Percentiles rank a stretch among this genome's conserved stretches.
phyloP scores from a whole-genome alignment of 2,329 filamentous ascomycete genomes.

The Verticillium dahliae region DNA sequence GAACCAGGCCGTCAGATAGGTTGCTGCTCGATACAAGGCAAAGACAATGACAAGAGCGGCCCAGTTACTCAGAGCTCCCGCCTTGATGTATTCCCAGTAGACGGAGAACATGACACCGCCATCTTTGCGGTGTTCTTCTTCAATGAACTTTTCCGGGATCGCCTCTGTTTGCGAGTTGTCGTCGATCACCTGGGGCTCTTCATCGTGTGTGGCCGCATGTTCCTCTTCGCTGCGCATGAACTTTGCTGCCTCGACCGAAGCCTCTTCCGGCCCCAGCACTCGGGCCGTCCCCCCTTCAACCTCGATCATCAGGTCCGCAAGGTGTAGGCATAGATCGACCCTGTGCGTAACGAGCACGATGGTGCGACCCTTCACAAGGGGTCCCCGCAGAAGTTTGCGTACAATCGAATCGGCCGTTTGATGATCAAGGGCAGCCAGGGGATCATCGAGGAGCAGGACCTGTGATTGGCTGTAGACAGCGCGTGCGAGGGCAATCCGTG shows the following conservation, averaged over 20 bases:
- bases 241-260: slow-evolving; percentile 23
- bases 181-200: slow-evolving; percentile 11
- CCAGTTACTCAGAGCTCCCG: slow-evolving; percentile 74
- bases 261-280: slow-evolving; percentile 38
- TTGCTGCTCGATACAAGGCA: slow-evolving; percentile 53
- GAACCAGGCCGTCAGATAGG: slow-evolving; percentile 69
- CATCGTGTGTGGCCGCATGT: slow-evolving; percentile 21
- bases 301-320: slow-evolving; percentile 69
- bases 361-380: slow-evolving; percentile 56
- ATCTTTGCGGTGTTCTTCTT: slow-evolving; percentile 67
- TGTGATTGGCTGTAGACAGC: slow-evolving; percentile 53
- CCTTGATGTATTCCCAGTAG: slow-evolving; percentile 81
- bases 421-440: slow-evolving; percentile 57
- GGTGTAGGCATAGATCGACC: slow-evolving; percentile 67
- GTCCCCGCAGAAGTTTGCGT: slow-evolving; percentile 51
- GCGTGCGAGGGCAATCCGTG: slow-evolving; percentile 55
- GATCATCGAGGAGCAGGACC: slow-evolving; percentile 55
- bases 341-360: slow-evolving; percentile 76
- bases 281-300: slow-evolving; percentile 54
- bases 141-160: slow-evolving; percentile 68
- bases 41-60: slow-evolving; percentile 55
- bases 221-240: slow-evolving; percentile 13
- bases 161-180: slow-evolving; percentile 40
- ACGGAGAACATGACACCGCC: slow-evolving; percentile 70
- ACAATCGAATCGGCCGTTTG: slow-evolving; percentile 57